Conservation (phyloP, 2,329 filamentous ascomycete species). For the Aureobasidium subglaciale region DNA sequence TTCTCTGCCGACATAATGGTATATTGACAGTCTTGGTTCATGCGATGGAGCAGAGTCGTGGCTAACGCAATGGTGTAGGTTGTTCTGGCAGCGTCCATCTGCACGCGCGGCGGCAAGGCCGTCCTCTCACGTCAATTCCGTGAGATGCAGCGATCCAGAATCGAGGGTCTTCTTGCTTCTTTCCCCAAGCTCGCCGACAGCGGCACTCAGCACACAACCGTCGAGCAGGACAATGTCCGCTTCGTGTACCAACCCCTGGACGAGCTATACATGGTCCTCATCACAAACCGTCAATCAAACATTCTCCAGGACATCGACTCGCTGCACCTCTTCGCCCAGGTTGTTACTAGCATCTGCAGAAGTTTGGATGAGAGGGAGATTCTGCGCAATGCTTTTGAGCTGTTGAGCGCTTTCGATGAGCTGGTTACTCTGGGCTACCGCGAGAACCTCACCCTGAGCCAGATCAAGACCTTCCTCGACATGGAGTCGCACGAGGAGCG, state of each 20-base stretch:
- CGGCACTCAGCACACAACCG: slow-evolving; percentile 93
- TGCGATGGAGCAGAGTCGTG: not conserved
- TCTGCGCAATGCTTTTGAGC: slow-evolving; percentile 85
- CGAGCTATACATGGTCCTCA: slow-evolving; percentile 98
- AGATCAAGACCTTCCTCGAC: slow-evolving; percentile 98
- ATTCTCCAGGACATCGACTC: slow-evolving; percentile 99
- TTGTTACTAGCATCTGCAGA: slow-evolving; percentile 94
- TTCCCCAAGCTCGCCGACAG: slow-evolving; percentile 97
- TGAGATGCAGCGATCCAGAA: slow-evolving; percentile 92
- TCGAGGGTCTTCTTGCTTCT: slow-evolving; percentile 91
- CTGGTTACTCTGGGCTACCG: slow-evolving; percentile 91
- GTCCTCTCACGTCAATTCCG: slow-evolving; percentile 96
- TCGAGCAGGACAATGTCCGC: slow-evolving; percentile 98
- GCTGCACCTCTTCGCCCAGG: slow-evolving; percentile 93
- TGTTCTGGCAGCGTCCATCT: slow-evolving; percentile 97
- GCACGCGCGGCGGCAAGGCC: slow-evolving; percentile 95
- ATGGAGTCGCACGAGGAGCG: slow-evolving; percentile 99
- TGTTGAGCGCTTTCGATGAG: slow-evolving; percentile 95
- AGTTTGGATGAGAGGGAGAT: slow-evolving; percentile 95
- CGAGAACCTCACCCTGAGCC: slow-evolving; percentile 90
- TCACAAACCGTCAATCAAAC: slow-evolving; percentile 98
- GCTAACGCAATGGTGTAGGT: slow-evolving; percentile 52
- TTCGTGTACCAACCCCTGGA: slow-evolving; percentile 99
- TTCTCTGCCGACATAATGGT: not conserved
- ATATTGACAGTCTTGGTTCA: not conserved